Conservation (phyloP, 2,329 filamentous ascomycete species). For the Monosporascus sp. region DNA sequence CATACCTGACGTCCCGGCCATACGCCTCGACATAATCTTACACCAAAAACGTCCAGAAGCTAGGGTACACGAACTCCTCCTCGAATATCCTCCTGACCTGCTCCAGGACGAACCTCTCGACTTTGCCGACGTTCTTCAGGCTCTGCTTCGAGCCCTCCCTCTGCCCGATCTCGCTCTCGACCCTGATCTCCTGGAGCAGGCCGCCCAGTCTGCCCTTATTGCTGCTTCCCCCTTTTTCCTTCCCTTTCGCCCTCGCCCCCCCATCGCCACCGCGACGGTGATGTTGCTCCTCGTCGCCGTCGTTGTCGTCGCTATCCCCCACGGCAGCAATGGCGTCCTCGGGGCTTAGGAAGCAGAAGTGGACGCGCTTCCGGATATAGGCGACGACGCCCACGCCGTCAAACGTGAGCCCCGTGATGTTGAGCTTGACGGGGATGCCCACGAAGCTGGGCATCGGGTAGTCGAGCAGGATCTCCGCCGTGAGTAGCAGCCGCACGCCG, state of each 20-base stretch:
- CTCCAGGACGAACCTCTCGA: conserved; percentile 94
- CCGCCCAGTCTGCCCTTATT: conserved; percentile 55
- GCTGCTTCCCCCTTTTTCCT: conserved; percentile 22
- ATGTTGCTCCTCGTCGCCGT: conserved; percentile 8
- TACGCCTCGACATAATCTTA: conserved; percentile 33
- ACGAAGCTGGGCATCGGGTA: conserved; percentile 99
- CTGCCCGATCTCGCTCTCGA: conserved; percentile 96
- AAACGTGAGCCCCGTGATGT: conserved; percentile 91
- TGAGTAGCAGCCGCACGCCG: conserved; percentile 81
- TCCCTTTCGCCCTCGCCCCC: conserved; percentile 21
- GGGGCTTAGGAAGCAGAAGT: conserved; percentile 91
- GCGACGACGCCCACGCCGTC: conserved; percentile 91
- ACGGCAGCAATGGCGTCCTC: conserved; percentile 81
- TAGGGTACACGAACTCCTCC: conserved; percentile 97
- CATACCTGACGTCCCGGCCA: neutral
- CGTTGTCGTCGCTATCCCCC: conserved; percentile 34
- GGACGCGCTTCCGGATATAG: conserved; percentile 80
- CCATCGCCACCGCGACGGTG: conserved; percentile 35
- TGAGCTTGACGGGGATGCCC: conserved; percentile 87
- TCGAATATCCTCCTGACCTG: conserved; percentile 97
- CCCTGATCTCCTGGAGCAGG: conserved; percentile 84
- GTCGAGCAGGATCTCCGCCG: conserved; percentile 91
- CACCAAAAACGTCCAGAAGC: conserved; percentile 96
- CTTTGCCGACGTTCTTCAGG: conserved; percentile 96
- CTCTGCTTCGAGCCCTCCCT: conserved; percentile 89